Conservation (phyloP, 371 early-diverging fungal species). For the Saksenaea oblongispora region DNA sequence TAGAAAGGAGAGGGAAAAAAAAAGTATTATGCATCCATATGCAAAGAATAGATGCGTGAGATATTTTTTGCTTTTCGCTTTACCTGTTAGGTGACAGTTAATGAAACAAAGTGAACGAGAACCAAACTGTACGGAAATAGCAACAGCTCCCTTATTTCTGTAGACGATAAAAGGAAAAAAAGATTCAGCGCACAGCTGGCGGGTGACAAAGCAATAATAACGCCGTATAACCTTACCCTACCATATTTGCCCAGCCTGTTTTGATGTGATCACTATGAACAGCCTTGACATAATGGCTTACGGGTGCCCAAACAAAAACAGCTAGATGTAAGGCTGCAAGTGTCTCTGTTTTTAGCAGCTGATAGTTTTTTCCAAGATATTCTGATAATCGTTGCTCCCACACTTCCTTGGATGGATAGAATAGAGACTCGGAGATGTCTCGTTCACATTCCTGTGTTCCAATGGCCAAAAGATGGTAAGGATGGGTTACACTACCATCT, state of each 20-base stretch:
- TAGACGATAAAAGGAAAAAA: not conserved
- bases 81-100: constrained; percentile 78
- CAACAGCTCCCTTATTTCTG: constrained; percentile 86
- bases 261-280: constrained; percentile 35
- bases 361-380: constrained; percentile 53
- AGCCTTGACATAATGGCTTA: constrained; percentile 50
- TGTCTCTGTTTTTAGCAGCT: constrained; percentile 58
- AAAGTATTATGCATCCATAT: not conserved
- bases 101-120: constrained; percentile 66
- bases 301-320: constrained; percentile 65
- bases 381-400: constrained; percentile 62
- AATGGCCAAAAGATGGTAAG: constrained; percentile 68
- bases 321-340: constrained; percentile 72
- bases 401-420: constrained; percentile 61
- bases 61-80: not conserved
- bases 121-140: constrained; percentile 62
- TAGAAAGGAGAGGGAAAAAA: constrained; percentile 4
- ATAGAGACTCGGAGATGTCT: constrained; percentile 59
- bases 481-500: constrained; percentile 30
- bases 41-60: not conserved
- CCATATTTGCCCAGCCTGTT: constrained; percentile 42
- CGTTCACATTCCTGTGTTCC: constrained; percentile 80
- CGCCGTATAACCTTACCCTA: constrained; percentile 24
- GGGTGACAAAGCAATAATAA: not conserved
- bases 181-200: not conserved